Base-by-base conservation (phyloP, 257 asterid species). In the Penstemon newberryi region DNA sequence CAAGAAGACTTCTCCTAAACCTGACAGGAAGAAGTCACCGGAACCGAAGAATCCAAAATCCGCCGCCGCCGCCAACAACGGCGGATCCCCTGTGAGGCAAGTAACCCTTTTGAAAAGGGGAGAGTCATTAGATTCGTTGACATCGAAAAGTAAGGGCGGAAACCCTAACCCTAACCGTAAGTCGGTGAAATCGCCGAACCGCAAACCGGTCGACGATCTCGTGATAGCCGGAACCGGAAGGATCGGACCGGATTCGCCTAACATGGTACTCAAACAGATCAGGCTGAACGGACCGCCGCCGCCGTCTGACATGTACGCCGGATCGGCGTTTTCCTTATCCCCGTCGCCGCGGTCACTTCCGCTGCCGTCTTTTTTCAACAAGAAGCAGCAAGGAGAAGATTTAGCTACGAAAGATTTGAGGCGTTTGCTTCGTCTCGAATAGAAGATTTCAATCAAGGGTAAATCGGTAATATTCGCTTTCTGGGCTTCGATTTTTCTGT, bases 341-440 rank as follows among this genome's bases (percentile, higher is more conserved):
- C 96, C 96, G 6, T 82, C 96, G 60, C 96, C 96, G 18, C 81
- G 86, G 13, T 71, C 94, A 3, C 72, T 89, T 19, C 96, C 96
- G 15, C 60, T 86, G 12, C 96, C 96, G 56, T 81, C 88, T 4
- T 89, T 89, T 60, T 87, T 83, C 75, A 78, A 66, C 79, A 78
- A 55, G 49, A 60, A 49, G 54, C 54, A 49, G 54, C 10, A 3
- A 3, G 11, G 54, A 13, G 54, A 49, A 4, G 54, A 49, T 11
- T 46, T 12, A 5, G 54, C 54, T 11, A 49, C 54, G 2, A 49
- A 15, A 49, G 54, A 49, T 12, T 12, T 49, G 54, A 49, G 54
- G 54, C 54, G 54, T 12, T 12, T 49, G 4, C 54, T 49, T 11
- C 54, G 54, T 5, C 13, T 49, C 54, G 54, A 49, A 9, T 49